phyloP scores from a whole-genome alignment of 148 eudicot genomes.

The Rhododendron griersonianum region DNA sequence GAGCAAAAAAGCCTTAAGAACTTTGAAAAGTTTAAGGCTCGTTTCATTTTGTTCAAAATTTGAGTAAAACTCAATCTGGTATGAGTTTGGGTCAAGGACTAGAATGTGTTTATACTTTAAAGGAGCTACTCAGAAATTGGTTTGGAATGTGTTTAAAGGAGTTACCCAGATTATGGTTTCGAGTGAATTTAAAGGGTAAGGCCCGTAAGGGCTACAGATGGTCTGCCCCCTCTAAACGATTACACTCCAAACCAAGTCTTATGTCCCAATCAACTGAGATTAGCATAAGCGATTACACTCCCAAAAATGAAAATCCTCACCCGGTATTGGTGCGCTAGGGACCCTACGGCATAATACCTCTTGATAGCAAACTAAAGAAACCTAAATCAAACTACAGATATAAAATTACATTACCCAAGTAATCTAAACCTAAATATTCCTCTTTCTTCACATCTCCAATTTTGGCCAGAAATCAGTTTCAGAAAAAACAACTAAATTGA shows the following conservation, averaged over 20 bases:
- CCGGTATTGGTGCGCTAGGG: neutral
- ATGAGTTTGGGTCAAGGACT: neutral
- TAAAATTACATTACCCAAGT: neutral
- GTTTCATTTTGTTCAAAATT: neutral
- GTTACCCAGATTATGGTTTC: neutral
- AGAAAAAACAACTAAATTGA: neutral
- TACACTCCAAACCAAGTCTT: neutral
- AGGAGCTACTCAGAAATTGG: neutral
- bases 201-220: neutral
- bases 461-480: neutral
- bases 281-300: neutral
- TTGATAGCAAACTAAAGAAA: neutral
- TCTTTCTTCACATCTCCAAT: neutral
- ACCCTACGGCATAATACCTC: neutral
- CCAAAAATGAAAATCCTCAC: neutral
- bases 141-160: neutral
- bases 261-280: neutral
- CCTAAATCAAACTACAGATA: neutral
- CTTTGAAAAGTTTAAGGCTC: neutral
- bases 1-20: neutral
- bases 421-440: neutral
- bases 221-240: neutral
- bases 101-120: neutral
- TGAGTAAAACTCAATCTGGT: neutral
- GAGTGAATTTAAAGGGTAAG: neutral